These are phyloP conservation scores for Berkeleyomyces rouxiae DNA, from an alignment of 2,329 filamentous ascomycete genomes.

Conservation along the genomic window DNA sequence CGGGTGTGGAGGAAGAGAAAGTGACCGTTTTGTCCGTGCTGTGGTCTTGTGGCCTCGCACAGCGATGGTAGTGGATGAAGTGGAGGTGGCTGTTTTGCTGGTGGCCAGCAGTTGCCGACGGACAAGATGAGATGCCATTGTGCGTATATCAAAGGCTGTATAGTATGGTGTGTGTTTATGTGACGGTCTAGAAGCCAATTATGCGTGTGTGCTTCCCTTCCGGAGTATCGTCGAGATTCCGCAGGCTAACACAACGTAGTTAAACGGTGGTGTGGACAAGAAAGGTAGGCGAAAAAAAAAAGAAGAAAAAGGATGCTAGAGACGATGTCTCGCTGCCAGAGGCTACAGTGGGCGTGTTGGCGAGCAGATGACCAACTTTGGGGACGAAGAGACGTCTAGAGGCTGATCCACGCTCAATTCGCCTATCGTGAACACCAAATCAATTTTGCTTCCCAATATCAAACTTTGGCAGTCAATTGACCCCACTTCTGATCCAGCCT, in stretches of 20 bases:
- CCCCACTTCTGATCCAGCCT: background rate
- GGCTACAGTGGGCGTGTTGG: background rate
- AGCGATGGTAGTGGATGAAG: conserved; percentile 17
- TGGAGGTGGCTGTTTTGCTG: conserved; percentile 16
- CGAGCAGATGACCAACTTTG: background rate
- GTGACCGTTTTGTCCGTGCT: conserved; percentile 36
- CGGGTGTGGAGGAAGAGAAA: conserved; percentile 43
- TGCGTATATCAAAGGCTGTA: background rate
- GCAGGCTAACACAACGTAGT: background rate
- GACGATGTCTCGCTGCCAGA: background rate
- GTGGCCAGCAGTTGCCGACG: conserved; percentile 22
- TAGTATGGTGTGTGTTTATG: background rate
- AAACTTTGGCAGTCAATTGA: conserved; percentile 7
- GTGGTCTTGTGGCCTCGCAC: conserved; percentile 33
- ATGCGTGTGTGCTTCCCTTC: background rate
- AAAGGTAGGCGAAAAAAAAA: background rate
- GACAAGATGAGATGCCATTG: conserved; percentile 24
- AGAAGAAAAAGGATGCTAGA: background rate
- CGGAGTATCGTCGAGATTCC: background rate
- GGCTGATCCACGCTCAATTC: background rate
- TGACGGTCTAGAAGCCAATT: background rate
- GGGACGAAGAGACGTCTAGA: background rate
- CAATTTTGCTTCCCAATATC: conserved; percentile 5
- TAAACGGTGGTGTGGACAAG: background rate
- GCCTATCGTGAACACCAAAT: background rate